phyloP scores from a whole-genome alignment of 805 yeast genomes.

The Metschnikowia lachancei region DNA sequence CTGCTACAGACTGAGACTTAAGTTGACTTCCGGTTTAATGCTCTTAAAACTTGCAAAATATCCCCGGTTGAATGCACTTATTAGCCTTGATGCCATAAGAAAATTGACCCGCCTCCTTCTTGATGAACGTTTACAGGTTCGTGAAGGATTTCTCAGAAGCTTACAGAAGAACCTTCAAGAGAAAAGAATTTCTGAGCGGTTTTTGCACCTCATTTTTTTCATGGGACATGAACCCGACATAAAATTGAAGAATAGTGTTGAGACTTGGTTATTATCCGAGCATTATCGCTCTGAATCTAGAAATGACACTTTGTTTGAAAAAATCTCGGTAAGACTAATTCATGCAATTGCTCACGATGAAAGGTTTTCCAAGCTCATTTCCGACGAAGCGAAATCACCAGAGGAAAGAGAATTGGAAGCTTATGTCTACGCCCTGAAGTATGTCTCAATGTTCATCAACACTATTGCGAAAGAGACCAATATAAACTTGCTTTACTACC shows the following conservation, averaged over 20 bases:
- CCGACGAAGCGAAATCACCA: conserved; percentile 19
- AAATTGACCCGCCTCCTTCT: conserved; percentile 58
- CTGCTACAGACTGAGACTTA: conserved; percentile 55
- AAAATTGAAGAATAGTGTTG: conserved; percentile 47
- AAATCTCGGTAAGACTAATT: conserved; percentile 61
- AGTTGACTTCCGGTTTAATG: conserved; percentile 65
- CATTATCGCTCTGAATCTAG: conserved; percentile 36
- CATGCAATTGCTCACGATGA: conserved; percentile 74
- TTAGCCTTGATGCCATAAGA: conserved; percentile 51
- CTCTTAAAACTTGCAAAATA: conserved; percentile 62
- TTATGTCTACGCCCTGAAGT: conserved; percentile 53
- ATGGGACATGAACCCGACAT: conserved; percentile 72
- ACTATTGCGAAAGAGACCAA: conserved; percentile 63
- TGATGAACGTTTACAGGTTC: conserved; percentile 60
- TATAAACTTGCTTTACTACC: conserved; percentile 67
- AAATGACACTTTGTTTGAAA: conserved; percentile 55
- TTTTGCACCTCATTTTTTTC: conserved; percentile 65
- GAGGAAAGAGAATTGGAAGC: conserved; percentile 36
- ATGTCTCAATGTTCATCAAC: conserved; percentile 58
- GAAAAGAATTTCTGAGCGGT: conserved; percentile 59
- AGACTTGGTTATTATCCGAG: conserved; percentile 71
- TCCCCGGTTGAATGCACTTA: conserved; percentile 49
- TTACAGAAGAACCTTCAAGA: conserved; percentile 51
- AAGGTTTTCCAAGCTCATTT: conserved; percentile 49
- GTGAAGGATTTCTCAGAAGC: conserved; percentile 48